phyloP scores from a whole-genome alignment of 495 filamentous ascomycete species.

The Neurospora sp. region DNA sequence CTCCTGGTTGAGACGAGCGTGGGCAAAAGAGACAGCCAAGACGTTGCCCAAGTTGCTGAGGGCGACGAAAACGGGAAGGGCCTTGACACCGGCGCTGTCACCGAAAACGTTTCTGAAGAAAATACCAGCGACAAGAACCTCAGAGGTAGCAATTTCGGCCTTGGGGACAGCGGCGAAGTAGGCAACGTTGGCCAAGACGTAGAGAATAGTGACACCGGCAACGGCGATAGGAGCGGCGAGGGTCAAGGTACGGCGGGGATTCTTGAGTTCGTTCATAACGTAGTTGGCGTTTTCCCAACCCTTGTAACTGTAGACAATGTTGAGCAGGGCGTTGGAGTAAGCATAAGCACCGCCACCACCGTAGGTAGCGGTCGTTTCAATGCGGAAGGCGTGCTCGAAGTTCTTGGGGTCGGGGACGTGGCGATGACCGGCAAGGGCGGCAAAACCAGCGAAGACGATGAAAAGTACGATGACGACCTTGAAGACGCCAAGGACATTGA shows the following conservation, averaged over 20 bases:
- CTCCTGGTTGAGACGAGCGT: constrained; percentile 60
- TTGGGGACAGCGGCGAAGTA: constrained; percentile 40
- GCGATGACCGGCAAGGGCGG: constrained; percentile 9
- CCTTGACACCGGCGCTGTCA: constrained; percentile 18
- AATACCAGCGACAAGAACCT: constrained; percentile 36
- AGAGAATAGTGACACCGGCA: constrained; percentile 44
- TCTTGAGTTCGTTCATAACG: constrained; percentile 47
- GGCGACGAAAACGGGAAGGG: constrained; percentile 51
- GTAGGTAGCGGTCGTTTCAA: constrained; percentile 24
- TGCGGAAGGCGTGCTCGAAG: constrained; percentile 21
- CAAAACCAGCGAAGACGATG: constrained; percentile 51
- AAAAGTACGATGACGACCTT: constrained; percentile 56
- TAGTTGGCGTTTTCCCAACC: constrained; percentile 39
- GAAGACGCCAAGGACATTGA: constrained; percentile 53
- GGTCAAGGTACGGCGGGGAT: constrained; percentile 51
- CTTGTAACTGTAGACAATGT: constrained; percentile 40
- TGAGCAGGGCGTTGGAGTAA: constrained; percentile 39
- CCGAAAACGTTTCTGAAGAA: constrained; percentile 39
- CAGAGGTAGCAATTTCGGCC: constrained; percentile 39
- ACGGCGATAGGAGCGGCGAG: constrained; percentile 52
- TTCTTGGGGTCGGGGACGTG: constrained; percentile 19
- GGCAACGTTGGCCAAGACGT: constrained; percentile 56
- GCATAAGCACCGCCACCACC: constrained; percentile 18
- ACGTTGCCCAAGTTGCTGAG: constrained; percentile 54
- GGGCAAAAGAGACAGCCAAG: constrained; percentile 31